Conservation (phyloP, 495 filamentous ascomycete species). For the Penicillium diatomitis region DNA sequence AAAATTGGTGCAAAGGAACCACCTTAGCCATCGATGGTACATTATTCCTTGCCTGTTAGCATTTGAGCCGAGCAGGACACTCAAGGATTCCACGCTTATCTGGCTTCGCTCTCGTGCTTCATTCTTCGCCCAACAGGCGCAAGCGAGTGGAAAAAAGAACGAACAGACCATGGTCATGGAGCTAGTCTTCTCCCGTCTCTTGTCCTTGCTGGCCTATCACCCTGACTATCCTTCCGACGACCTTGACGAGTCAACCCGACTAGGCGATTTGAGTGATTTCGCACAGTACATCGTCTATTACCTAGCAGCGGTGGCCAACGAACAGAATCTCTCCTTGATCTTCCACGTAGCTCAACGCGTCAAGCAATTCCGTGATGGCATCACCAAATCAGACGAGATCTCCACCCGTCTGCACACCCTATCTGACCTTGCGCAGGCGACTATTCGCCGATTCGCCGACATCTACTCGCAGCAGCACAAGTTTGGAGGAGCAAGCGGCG, state of each 20-base stretch:
- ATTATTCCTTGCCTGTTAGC: slow-evolving; percentile 81
- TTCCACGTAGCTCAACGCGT: slow-evolving; percentile 88
- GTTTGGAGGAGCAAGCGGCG: slow-evolving; percentile 48
- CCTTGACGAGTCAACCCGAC: slow-evolving; percentile 40
- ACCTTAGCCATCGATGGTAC: slow-evolving; percentile 60
- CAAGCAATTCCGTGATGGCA: slow-evolving; percentile 78
- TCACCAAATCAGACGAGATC: slow-evolving; percentile 48
- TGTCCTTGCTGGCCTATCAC: slow-evolving; percentile 88
- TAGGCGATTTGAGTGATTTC: slow-evolving; percentile 68
- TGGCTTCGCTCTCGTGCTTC: slow-evolving; percentile 78
- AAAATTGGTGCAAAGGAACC: slow-evolving; percentile 48
- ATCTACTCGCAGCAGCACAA: slow-evolving; percentile 41
- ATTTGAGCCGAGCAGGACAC: slow-evolving; percentile 64
- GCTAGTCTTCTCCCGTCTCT: slow-evolving; percentile 69
- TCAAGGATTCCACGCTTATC: slow-evolving; percentile 66
- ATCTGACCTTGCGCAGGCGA: slow-evolving; percentile 77
- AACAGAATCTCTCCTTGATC: slow-evolving; percentile 79
- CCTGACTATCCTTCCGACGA: slow-evolving; percentile 64
- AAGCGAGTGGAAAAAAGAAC: slow-evolving; percentile 30
- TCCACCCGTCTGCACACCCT: slow-evolving; percentile 61
- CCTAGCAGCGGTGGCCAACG: slow-evolving; percentile 68
- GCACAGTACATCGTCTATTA: slow-evolving; percentile 86
- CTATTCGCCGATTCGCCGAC: slow-evolving; percentile 73
- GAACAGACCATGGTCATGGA: slow-evolving; percentile 62
- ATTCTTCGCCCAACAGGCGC: slow-evolving; percentile 32